phyloP scores from a whole-genome alignment of 148 eudicot species.

The Agrostemma githago region DNA sequence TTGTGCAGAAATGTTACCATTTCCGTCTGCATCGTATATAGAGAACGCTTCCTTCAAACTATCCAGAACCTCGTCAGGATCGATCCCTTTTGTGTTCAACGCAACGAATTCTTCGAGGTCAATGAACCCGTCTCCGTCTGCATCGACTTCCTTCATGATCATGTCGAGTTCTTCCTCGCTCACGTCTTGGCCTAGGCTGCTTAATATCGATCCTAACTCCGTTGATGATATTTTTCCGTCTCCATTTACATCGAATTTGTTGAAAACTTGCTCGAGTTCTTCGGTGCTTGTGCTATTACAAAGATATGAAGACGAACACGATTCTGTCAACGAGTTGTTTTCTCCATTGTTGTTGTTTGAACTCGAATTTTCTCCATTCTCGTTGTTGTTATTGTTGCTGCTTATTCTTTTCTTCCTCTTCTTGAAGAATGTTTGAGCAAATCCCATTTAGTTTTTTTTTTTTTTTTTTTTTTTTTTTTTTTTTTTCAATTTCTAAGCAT shows the following conservation, averaged over 20 bases:
- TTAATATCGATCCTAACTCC: slow-evolving; percentile 23
- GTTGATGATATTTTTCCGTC: slow-evolving; percentile 25
- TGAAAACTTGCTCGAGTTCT: slow-evolving; percentile 29
- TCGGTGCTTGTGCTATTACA: slow-evolving; percentile 12
- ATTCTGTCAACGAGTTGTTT: not conserved
- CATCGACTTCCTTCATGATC: slow-evolving; percentile 27
- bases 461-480: not conserved
- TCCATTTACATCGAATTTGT: slow-evolving; percentile 31
- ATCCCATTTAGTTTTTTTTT: slow-evolving; percentile 15
- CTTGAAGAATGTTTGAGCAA: slow-evolving; percentile 24
- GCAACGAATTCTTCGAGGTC: slow-evolving; percentile 26
- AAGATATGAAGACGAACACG: slow-evolving; percentile 15
- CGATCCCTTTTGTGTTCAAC: slow-evolving; percentile 25
- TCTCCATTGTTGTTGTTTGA: slow-evolving; percentile 2
- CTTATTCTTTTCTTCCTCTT: slow-evolving; percentile 11
- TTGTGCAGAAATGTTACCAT: slow-evolving; percentile 26
- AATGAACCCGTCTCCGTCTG: slow-evolving; percentile 32
- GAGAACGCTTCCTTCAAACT: slow-evolving; percentile 26
- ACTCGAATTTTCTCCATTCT: not conserved
- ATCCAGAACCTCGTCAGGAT: slow-evolving; percentile 19
- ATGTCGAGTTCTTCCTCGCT: slow-evolving; percentile 18
- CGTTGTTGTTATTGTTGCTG: not conserved
- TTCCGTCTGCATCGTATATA: slow-evolving; percentile 32
- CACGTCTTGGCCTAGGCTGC: slow-evolving; percentile 28
- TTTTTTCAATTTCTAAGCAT: not conserved